Conservation (phyloP, 345 rosid species). For the Gynandropsis gynandra region DNA sequence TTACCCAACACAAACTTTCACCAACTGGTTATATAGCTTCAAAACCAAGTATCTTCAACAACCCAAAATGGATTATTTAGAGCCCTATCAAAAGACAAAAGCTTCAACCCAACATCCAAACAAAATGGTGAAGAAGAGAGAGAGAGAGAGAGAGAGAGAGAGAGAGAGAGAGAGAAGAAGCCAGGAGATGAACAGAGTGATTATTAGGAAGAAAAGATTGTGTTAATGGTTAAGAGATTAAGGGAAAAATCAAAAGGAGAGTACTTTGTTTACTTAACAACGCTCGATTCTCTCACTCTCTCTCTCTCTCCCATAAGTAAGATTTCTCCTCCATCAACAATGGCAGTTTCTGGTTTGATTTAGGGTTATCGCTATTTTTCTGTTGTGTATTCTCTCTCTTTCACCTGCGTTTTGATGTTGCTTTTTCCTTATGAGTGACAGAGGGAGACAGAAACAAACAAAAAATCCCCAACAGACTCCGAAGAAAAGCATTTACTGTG, state of each 20-base stretch:
- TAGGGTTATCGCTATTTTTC: slow-evolving; percentile 13
- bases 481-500: slow-evolving; percentile 28
- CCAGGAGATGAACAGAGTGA: neutral
- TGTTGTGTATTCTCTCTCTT: slow-evolving; percentile 7
- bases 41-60: slow-evolving; percentile 37
- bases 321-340: slow-evolving; percentile 12
- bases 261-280: slow-evolving; percentile 15
- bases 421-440: slow-evolving; percentile 16
- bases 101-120: slow-evolving; percentile 23
- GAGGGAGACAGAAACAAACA: slow-evolving; percentile 24
- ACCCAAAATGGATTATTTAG: neutral
- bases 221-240: slow-evolving; percentile 21
- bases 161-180: slow-evolving; percentile 5
- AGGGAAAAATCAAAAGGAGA: slow-evolving; percentile 16
- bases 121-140: neutral
- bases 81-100: neutral
- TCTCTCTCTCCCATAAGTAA: no score
- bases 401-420: slow-evolving; percentile 12
- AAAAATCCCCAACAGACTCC: slow-evolving; percentile 22
- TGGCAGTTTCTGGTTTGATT: slow-evolving; percentile 8
- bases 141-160: slow-evolving; percentile 10
- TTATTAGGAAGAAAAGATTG: no score
- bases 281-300: slow-evolving; percentile 22
- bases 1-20: slow-evolving; percentile 48
- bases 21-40: slow-evolving; percentile 46